phyloP scores from a whole-genome alignment of 2,329 filamentous ascomycete genomes.

The Sarocladium kiliense region DNA sequence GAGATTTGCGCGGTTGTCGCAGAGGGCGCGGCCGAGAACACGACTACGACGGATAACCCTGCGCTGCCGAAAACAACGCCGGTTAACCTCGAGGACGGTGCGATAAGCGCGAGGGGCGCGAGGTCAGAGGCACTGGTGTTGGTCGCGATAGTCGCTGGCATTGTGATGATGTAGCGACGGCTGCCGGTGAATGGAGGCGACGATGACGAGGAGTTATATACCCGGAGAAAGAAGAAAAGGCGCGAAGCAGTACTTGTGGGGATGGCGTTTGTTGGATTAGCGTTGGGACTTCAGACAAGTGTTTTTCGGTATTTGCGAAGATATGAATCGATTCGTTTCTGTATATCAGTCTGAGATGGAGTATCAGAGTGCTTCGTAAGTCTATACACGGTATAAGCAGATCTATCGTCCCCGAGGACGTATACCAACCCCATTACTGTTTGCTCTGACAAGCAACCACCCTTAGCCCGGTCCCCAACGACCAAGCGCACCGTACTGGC shows the following conservation, averaged over 20 bases:
- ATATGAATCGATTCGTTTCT: too few relatives aligned
- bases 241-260: too few relatives aligned
- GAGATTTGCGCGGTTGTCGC: background rate
- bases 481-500: conserved; percentile 45
- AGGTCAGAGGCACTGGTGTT: background rate
- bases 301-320: too few relatives aligned
- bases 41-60: background rate
- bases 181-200: background rate
- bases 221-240: background rate
- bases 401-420: background rate
- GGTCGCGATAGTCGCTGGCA: background rate
- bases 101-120: background rate
- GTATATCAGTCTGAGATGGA: background rate
- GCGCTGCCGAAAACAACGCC: background rate
- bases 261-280: background rate
- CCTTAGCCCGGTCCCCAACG: conserved; percentile 37
- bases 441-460: background rate
- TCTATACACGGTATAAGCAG: background rate
- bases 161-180: background rate
- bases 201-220: background rate
- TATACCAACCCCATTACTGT: background rate
- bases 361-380: background rate
- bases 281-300: background rate
- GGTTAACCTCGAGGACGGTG: background rate
- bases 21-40: background rate